Evolutionary conservation across 108 stramenopile genomes (phyloP).

Genomic region (Epithemia pelagica): DNA sequence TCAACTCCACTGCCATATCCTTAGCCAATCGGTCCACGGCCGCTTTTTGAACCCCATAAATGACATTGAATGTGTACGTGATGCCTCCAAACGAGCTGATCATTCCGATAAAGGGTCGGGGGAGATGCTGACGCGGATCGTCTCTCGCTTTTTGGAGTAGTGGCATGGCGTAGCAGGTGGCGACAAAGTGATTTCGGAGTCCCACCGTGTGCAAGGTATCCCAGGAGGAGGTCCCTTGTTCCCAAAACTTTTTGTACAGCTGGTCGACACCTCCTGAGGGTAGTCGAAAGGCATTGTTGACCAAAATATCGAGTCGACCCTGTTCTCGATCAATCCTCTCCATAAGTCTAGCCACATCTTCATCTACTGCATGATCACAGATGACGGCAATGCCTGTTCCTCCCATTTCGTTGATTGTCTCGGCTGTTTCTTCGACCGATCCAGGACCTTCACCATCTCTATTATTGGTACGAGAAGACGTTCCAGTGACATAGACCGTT

Average conservation of each 20-base stretch:
- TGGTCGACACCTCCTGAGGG: constrained; percentile 30
- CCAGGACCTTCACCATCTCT: constrained; percentile 17
- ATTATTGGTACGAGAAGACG: constrained; percentile 5
- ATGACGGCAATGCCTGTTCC: constrained; percentile 45
- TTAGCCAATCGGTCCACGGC: constrained; percentile 72
- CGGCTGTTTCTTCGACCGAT: constrained; percentile 54
- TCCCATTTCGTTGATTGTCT: constrained; percentile 32
- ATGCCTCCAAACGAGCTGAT: constrained; percentile 72
- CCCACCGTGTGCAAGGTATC: constrained; percentile 68
- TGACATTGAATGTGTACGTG: constrained; percentile 83
- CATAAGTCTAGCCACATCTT: constrained; percentile 32
- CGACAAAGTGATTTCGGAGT: constrained; percentile 50
- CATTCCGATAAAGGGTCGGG: constrained; percentile 57
- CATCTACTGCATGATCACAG: constrained; percentile 45
- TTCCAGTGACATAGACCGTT: constrained; percentile 48
- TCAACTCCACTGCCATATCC: constrained; percentile 75
- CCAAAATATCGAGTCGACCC: constrained; percentile 63
- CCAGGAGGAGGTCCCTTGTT: constrained; percentile 62
- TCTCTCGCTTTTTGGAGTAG: constrained; percentile 37
- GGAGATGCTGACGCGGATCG: neutral
- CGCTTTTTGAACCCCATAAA: constrained; percentile 89
- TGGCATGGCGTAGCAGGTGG: constrained; percentile 50
- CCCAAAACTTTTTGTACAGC: constrained; percentile 68
- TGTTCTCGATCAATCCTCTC: constrained; percentile 28
- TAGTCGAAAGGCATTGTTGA: constrained; percentile 52